Evolutionary conservation across 768 basidiomycete species (phyloP).

Genomic region (Candolleomyces eurysporus): DNA sequence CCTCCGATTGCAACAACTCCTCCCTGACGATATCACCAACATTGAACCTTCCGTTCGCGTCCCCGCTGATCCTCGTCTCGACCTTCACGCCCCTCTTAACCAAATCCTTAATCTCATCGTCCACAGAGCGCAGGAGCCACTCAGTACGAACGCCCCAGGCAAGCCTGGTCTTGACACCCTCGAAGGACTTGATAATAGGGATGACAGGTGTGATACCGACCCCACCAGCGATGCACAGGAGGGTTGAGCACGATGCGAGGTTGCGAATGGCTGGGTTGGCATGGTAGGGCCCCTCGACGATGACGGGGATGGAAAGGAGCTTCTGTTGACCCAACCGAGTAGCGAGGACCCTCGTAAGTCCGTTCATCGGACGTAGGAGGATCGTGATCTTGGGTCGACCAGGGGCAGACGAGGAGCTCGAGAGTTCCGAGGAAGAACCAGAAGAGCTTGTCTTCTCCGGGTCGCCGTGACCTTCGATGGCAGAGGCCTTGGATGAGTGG

Average conservation of each 20-base stretch:
- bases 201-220: conserved; percentile 11
- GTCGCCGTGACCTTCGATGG: neutral
- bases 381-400: neutral
- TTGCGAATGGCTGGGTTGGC: conserved; percentile 8
- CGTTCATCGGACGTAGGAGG: conserved; percentile 7
- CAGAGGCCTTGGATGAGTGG: neutral
- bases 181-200: conserved; percentile 6
- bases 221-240: conserved; percentile 9
- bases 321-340: neutral
- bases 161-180: neutral
- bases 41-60: neutral
- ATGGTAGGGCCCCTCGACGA: conserved; percentile 10
- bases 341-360: conserved; percentile 2
- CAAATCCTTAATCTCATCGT: neutral
- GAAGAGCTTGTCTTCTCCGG: neutral
- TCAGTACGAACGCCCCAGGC: conserved; percentile 8
- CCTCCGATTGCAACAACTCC: neutral
- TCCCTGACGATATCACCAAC: conserved; percentile 3
- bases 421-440: too few relatives aligned
- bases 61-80: neutral
- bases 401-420: too few relatives aligned
- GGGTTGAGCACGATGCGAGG: conserved; percentile 7
- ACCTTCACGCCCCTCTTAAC: neutral
- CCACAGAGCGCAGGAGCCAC: conserved; percentile 1
- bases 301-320: conserved; percentile 7